Evolutionary conservation across 805 yeast species (phyloP), one percentile per base, ranked within the genome.

Genomic region (Torulaspora quercuum): DNA sequence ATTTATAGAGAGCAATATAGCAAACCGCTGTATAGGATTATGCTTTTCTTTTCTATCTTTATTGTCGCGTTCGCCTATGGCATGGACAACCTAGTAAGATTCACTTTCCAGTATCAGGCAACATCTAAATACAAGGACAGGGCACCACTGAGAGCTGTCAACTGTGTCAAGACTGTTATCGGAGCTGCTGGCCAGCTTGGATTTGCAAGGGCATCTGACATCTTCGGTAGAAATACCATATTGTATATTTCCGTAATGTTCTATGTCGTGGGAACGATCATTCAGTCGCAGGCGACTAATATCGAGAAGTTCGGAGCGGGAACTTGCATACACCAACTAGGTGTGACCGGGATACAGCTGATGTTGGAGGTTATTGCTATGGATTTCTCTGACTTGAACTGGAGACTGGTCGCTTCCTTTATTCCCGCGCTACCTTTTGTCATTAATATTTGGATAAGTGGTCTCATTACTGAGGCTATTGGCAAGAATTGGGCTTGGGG

Each of bases 391-490:
- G 69, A 67, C 44, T 67, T 80, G 52, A 77, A 78, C 49, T 78
- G 82, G 77, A 74, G 88, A 61, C 68, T 80, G 44, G 61, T 72
- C 16, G 72, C 69, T 37, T 70, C 81, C 5, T 76, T 77, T 45
- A 59, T 78, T 29, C 83, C 86, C 3, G 80, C 83, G 3, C 59
- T 74, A 29, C 87, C 87, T 1, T 79, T 75, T 49, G 71, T 81
- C 44, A 76, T 82, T 52, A 82, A 79, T 55, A 78, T 87, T 16
- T 82, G 88, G 88, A 67, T 79, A 33, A 61, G 76, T 18, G 86
- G 84, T 45, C 58, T 74, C 49, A 63, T 81, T 25, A 54, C 68
- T 4, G 39, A 50, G 9, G 59, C 59, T 16, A 58, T 69, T 39
- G 63, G 58, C 32, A 31, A 45, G 10, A 48, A 56, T 13, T 72